Base-by-base conservation (phyloP, 345 rosid genomes). In the Heritiera fomes region DNA sequence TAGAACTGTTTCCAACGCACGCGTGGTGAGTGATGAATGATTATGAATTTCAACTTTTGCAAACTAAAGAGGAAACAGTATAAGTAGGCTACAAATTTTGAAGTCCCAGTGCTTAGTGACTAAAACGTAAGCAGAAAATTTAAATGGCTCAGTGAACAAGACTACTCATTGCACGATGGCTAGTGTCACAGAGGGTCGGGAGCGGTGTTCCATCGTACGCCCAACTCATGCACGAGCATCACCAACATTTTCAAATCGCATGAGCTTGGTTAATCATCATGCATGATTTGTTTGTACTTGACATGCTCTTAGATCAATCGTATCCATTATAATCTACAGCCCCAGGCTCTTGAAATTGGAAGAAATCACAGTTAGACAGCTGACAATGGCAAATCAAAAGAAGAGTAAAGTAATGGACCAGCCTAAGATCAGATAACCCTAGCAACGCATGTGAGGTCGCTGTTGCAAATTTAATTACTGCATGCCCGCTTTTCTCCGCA, bases 51-150 rank as follows among this genome's bases (percentile, higher is more conserved):
- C 8, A 50, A 43, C 32, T 34, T 34, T 38, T 73, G 81, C 63
- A 58, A 20, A 34, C 49, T 62, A 59, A 74, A 78, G 76, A 49
- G 78, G 73, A 59, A 78, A 73, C 52, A 82, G 28, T 17, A 64
- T 59, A 68, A 78, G 45, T 64, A 15, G 23, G 45, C 46, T 18
- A 11, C 17, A 55, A 41, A 17, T 34, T 72, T 81, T 77, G 17
- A 55, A 78, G 75, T 47, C 45, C 7, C 10, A 9, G 28, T 60
- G 38, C 11, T 61, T 61, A 3, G 40, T 10, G 15, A 28, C 40
- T 11, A 61, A 28, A 61, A 61, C 3, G 40, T 3, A 28, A 28
- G 63, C 32, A 61, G 40, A 28, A 0, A 60, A 23, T 10, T 60
- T 23, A 23, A 60, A 60, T 8, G 38, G 38, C 28, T 60, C 14